Evolutionary conservation across 2,329 filamentous ascomycete genomes (phyloP).

Genomic region (Colletotrichum eremochloae): DNA sequence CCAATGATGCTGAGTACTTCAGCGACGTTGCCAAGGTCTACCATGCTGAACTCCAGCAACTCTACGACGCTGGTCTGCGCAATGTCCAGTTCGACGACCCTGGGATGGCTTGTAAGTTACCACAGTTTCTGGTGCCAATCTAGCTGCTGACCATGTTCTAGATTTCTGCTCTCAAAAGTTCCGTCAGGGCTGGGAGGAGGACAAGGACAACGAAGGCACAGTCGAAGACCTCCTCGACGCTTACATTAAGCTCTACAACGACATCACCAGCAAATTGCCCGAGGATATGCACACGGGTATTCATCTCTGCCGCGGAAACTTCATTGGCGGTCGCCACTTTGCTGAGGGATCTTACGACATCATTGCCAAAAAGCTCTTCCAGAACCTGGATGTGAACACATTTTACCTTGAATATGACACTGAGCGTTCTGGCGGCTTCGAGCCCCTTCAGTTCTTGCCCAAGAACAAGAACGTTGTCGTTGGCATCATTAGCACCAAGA

Average conservation of each 20-base stretch:
- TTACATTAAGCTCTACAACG: slow-evolving; percentile 84
- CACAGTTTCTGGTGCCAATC: neutral
- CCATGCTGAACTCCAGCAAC: slow-evolving; percentile 70
- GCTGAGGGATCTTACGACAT: slow-evolving; percentile 76
- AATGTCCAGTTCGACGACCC: slow-evolving; percentile 79
- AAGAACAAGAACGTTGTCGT: slow-evolving; percentile 74
- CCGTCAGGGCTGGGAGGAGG: slow-evolving; percentile 76
- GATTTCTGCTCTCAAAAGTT: slow-evolving; percentile 82
- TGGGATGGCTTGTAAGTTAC: slow-evolving; percentile 72
- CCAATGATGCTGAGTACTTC: slow-evolving; percentile 67
- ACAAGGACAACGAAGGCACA: slow-evolving; percentile 75
- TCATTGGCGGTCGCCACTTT: slow-evolving; percentile 75
- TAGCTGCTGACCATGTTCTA: slow-evolving; percentile 48
- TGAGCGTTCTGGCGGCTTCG: slow-evolving; percentile 73
- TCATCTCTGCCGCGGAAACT: slow-evolving; percentile 80
- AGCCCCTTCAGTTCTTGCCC: slow-evolving; percentile 72
- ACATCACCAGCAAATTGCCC: slow-evolving; percentile 73
- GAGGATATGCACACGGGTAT: slow-evolving; percentile 82
- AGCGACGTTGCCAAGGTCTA: slow-evolving; percentile 75
- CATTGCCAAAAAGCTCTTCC: slow-evolving; percentile 76
- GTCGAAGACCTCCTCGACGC: slow-evolving; percentile 78
- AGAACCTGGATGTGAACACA: slow-evolving; percentile 72
- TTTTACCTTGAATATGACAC: slow-evolving; percentile 81
- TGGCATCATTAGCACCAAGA: slow-evolving; percentile 74
- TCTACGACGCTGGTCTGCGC: slow-evolving; percentile 73